A percentile compares a stretch with the other conserved stretches of the same genome.
Evolutionary conservation across 108 stramenopile species (phyloP).

Genomic region (Cyclotella cryptica): DNA sequence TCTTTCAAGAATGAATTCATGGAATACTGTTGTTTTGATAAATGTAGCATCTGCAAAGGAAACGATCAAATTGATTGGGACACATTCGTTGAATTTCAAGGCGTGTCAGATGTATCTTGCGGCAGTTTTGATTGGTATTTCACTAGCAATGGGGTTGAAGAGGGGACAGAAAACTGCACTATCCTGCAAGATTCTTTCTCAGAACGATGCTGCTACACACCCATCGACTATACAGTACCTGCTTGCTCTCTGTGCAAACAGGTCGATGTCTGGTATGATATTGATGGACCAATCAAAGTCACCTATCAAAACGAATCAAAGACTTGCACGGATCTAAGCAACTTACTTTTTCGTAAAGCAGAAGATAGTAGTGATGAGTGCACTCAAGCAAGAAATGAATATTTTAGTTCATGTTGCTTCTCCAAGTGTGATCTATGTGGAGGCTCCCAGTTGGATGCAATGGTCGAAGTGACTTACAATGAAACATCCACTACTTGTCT

Average conservation of each 20-base stretch:
- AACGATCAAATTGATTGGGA: constrained; percentile 52
- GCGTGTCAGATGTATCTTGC: constrained; percentile 34
- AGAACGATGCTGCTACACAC: constrained; percentile 45
- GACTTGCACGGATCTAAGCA: constrained; percentile 51
- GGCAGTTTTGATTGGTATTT: constrained; percentile 58
- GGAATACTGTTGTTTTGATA: constrained; percentile 54
- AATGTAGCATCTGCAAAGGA: constrained; percentile 38
- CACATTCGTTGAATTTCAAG: constrained; percentile 44
- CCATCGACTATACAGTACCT: constrained; percentile 49
- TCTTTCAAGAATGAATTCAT: constrained; percentile 32
- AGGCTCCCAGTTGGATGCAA: constrained; percentile 45
- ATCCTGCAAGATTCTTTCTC: constrained; percentile 26
- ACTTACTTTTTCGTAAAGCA: constrained; percentile 41
- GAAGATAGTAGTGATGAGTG: constrained; percentile 47
- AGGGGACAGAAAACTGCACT: constrained; percentile 42
- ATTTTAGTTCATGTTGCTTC: constrained; percentile 48
- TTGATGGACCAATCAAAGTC: constrained; percentile 37
- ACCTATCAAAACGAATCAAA: constrained; percentile 33
- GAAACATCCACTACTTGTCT: constrained; percentile 41
- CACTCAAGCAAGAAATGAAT: constrained; percentile 32
- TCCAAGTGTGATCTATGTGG: constrained; percentile 40
- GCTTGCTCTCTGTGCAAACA: constrained; percentile 53
- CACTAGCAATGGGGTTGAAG: constrained; percentile 44
- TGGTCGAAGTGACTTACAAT: constrained; percentile 48
- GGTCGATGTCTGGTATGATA: constrained; percentile 45